Evolutionary conservation across 371 early-diverging fungal species (phyloP).

Genomic region (Haplosporangium sp.): DNA sequence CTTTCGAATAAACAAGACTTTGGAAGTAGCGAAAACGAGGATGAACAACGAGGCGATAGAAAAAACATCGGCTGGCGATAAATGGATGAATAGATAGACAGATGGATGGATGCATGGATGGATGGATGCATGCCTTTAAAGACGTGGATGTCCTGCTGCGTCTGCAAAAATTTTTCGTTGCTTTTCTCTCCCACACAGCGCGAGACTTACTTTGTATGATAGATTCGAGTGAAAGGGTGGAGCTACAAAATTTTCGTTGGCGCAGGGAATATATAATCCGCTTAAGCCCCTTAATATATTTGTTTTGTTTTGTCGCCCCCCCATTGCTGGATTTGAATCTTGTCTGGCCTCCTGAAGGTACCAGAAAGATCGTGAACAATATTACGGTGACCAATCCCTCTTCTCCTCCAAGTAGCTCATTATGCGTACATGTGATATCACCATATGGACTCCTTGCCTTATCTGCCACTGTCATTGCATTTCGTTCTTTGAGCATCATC

Average conservation of each 20-base stretch:
- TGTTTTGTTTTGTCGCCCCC: conserved; percentile 1
- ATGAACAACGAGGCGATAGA: background rate
- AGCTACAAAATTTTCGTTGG: conserved; percentile 6
- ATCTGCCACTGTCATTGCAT: too few relatives aligned
- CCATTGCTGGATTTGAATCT: too few relatives aligned
- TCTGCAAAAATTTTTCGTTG: conserved; percentile 17
- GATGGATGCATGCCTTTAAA: conserved; percentile 7
- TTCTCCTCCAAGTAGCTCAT: too few relatives aligned
- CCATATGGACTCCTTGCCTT: too few relatives aligned
- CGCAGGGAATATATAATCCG: conserved; percentile 6
- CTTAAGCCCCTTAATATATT: conserved; percentile 21
- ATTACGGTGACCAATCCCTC: too few relatives aligned
- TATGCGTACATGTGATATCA: too few relatives aligned
- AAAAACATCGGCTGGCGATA: background rate
- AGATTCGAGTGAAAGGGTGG: conserved; percentile 41
- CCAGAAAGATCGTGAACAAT: too few relatives aligned
- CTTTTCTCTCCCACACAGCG: background rate
- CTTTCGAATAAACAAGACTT: too few relatives aligned
- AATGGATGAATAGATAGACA: conserved; percentile 32
- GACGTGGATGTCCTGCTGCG: background rate
- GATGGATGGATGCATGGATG: conserved; percentile 32
- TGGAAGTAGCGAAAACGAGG: background rate
- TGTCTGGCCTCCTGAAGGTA: too few relatives aligned
- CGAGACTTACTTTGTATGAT: conserved; percentile 44
- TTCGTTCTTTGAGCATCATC: too few relatives aligned